Evolutionary conservation across 768 basidiomycete genomes (phyloP).

Genomic region (Tricholoma saponaceum): DNA sequence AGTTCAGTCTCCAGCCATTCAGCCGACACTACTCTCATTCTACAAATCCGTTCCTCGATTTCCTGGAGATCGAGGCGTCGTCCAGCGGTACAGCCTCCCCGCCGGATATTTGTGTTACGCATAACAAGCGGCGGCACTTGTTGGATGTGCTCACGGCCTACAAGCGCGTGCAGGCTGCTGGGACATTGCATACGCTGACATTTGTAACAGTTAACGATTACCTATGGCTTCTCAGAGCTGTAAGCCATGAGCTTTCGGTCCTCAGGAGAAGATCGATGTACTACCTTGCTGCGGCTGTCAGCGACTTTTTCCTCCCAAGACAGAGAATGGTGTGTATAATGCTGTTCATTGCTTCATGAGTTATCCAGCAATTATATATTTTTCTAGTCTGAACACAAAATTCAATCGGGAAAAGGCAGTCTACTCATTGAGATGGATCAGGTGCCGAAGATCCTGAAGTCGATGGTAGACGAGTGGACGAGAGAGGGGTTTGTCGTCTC

Average conservation of each 20-base stretch:
- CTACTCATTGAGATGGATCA: conserved; percentile 98
- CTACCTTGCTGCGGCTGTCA: conserved; percentile 96
- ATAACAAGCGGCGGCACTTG: conserved; percentile 60
- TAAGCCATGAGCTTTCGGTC: conserved; percentile 72
- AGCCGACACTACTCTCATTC: conserved; percentile 98
- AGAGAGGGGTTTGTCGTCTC: conserved; percentile 89
- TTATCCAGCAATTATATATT: neutral
- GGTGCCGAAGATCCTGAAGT: conserved; percentile 93
- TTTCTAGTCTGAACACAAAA: conserved; percentile 93
- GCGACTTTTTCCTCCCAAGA: conserved; percentile 94
- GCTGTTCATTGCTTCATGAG: neutral
- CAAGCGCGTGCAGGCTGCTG: conserved; percentile 72
- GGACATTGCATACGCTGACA: conserved; percentile 76
- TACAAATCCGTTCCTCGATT: conserved; percentile 95
- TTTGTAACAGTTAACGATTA: conserved; percentile 97
- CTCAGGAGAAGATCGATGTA: conserved; percentile 79
- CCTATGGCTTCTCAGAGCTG: conserved; percentile 82
- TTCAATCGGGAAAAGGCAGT: conserved; percentile 94
- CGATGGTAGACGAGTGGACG: conserved; percentile 93
- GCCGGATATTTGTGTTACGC: conserved; percentile 61
- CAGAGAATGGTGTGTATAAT: conserved; percentile 73
- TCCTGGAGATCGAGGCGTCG: conserved; percentile 65
- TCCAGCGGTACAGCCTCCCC: conserved; percentile 21
- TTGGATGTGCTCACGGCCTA: conserved; percentile 73
- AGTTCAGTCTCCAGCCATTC: conserved; percentile 97